phyloP scores from a whole-genome alignment of 78 protist species.

The Dictyostelium brefeldianum region DNA sequence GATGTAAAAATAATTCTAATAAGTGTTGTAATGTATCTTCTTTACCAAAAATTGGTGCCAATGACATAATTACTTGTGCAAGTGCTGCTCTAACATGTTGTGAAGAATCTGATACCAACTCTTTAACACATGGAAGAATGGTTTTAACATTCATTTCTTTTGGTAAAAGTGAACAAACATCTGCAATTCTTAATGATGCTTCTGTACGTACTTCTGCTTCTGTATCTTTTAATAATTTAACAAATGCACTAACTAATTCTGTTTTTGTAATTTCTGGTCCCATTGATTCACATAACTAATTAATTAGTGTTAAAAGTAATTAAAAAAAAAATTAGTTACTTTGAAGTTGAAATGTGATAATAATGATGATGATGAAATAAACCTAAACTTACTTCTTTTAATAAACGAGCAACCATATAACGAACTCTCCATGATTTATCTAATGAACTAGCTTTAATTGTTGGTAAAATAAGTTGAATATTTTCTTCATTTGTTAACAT shows the following conservation, averaged over 20 bases:
- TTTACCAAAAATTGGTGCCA: constrained; percentile 92
- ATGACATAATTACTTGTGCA: constrained; percentile 90
- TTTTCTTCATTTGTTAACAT: constrained; percentile 86
- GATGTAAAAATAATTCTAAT: constrained; percentile 90
- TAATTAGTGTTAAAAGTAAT: neutral
- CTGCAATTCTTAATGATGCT: constrained; percentile 92
- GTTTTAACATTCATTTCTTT: constrained; percentile 58
- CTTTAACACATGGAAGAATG: constrained; percentile 87
- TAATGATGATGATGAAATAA: neutral
- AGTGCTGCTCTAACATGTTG: constrained; percentile 97
- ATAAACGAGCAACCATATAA: constrained; percentile 95
- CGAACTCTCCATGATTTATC: constrained; percentile 99
- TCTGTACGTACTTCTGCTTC: constrained; percentile 99
- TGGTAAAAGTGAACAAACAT: constrained; percentile 69
- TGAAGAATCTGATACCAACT: constrained; percentile 88
- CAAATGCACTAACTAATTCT: constrained; percentile 83
- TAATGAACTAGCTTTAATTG: constrained; percentile 52
- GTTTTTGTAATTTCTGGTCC: constrained; percentile 86
- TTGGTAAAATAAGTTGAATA: constrained; percentile 82
- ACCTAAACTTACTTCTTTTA: constrained; percentile 71
- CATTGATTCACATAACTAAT: constrained; percentile 72
- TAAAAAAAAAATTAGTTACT: neutral
- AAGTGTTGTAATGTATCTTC: constrained; percentile 87
- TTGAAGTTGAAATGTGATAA: neutral
- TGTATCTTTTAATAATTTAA: constrained; percentile 91